These are phyloP conservation scores for Cronartium ribicola DNA, from an alignment of 1,284 basidiomycete species.

Conservation along the genomic window DNA sequence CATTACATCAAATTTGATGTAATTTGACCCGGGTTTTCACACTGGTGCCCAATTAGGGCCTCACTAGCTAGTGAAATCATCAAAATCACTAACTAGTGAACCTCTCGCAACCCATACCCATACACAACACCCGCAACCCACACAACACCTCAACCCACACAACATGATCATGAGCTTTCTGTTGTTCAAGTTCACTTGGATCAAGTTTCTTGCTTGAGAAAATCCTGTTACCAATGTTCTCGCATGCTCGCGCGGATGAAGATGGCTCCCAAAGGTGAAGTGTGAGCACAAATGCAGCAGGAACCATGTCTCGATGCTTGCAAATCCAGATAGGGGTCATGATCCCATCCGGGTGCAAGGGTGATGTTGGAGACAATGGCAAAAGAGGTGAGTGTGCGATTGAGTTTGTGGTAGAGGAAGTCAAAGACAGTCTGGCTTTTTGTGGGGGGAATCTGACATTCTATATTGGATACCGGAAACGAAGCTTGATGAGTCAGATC, in stretches of 20 bases:
- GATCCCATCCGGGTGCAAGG: slow-evolving; percentile 85
- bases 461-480: slow-evolving; percentile 48
- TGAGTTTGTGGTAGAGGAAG: slow-evolving; percentile 56
- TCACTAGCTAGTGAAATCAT: too few relatives aligned
- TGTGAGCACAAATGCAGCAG: slow-evolving; percentile 87
- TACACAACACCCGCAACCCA: too few relatives aligned
- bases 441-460: slow-evolving; percentile 77
- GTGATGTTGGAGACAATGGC: slow-evolving; percentile 56
- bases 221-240: slow-evolving; percentile 14
- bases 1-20: too few relatives aligned
- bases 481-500: background rate
- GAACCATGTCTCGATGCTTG: slow-evolving; percentile 85
- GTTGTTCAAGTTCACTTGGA: slow-evolving; percentile 56
- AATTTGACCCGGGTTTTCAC: too few relatives aligned
- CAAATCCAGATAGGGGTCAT: slow-evolving; percentile 96
- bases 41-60: too few relatives aligned
- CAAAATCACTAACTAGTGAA: too few relatives aligned
- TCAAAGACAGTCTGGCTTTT: slow-evolving; percentile 59
- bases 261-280: slow-evolving; percentile 67
- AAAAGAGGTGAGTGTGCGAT: slow-evolving; percentile 54
- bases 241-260: background rate
- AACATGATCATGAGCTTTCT: slow-evolving; percentile 67
- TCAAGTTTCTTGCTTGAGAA: background rate
- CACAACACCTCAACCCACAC: too few relatives aligned
- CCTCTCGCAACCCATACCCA: too few relatives aligned